Base-by-base conservation (phyloP, 768 basidiomycete species). In the Thelephora ganbajun region DNA sequence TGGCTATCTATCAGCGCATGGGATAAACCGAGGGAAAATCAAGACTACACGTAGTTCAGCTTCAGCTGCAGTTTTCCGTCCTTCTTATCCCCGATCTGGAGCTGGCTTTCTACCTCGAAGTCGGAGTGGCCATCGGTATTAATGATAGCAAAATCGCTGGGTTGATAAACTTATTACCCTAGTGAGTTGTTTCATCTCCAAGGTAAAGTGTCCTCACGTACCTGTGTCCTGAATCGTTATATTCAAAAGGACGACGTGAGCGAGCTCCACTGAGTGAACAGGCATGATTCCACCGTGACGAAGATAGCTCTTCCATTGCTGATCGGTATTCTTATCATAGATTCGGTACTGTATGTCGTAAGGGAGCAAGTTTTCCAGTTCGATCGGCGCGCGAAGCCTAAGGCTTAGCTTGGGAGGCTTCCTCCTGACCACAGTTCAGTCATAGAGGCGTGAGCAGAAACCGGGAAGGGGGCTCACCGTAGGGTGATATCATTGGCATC, bases 111-210 rank as follows among this genome's bases (percentile, higher is more conserved):
- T 47, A 79, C 71, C 50, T 83, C 85, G 53, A 91, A 90, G 63
- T 92, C 92, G 2, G 91, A 85, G 47, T 88, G 78, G 23, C 80
- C 81, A 59, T 96, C 91, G 13, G 88, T 89, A 58, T 91, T 97
- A 65, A 99, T 93, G 63, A 99, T 97, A 2, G 91, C 84, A 56
- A 96, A 99, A 50, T 98, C 93, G 60, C 92, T 94, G 13, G 90
- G 83, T 57, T 84, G 85, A 69, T 92, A 89, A 12, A 79, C 91
- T 94, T 55, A 3, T 46, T 23, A 36, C 20, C 26, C 30, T 20
- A 6, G 20, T 58, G 37, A 50, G 49, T 33, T 18, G 5, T 11
- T 20, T 16, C 33, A 26, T 16, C 46, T 34, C 22, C 37, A 33
- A 30, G 18, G 14, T 20, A 11, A 41, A 30, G 6, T 20, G 18